Base-by-base conservation (phyloP, 768 basidiomycete genomes). In the Hygrocybe punicea region DNA sequence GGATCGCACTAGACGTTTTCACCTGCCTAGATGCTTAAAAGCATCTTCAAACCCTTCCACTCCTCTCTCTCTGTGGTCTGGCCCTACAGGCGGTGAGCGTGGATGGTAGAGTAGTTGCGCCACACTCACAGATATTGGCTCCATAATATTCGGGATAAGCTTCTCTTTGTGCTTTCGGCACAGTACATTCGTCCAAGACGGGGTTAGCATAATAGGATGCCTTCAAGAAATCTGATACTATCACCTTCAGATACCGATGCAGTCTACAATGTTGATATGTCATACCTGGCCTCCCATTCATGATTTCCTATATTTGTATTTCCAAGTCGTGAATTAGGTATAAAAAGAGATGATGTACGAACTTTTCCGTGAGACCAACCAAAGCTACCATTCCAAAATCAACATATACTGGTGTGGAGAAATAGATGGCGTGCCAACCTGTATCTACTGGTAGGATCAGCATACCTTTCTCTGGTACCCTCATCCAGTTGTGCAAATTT, bases 331-430 rank as follows among this genome's bases (percentile, higher is more conserved):
- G 17, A 37, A 36, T 19, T 34, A 24, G 29, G 25, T 3, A 25
- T 35, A 39, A 58, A 56, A 39, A 39, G 13, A 8, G 39, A 39
- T 58, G 44, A 48, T 39, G n/a, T 23, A 36, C 67, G 51, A 62
- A 85, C 89, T 80, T 98, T 97, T 54, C 96, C 96, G 72, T 96
- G 91, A 44, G 89, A 91, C 96, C 96, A 98, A n/a, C 96, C 96
- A 70, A 94, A 98, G 68, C 87, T 90, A 60, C 47, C 36, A 33
- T 3, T 51, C 25, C 11, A 33, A n/a, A 45, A 6, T 47, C 21
- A 21, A 49, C 17, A 25, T 45, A 39, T 19, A 11, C 39, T n/a
- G 17, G 50, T 11, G 42, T 24, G 39, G 21, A 39, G 21, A 44
- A 25, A 23, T n/a, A 29, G 5, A 45, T 36, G 33, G 24, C 29